Conservation (phyloP, 805 yeast genomes). For the Lipomyces spencermartinsiae region DNA sequence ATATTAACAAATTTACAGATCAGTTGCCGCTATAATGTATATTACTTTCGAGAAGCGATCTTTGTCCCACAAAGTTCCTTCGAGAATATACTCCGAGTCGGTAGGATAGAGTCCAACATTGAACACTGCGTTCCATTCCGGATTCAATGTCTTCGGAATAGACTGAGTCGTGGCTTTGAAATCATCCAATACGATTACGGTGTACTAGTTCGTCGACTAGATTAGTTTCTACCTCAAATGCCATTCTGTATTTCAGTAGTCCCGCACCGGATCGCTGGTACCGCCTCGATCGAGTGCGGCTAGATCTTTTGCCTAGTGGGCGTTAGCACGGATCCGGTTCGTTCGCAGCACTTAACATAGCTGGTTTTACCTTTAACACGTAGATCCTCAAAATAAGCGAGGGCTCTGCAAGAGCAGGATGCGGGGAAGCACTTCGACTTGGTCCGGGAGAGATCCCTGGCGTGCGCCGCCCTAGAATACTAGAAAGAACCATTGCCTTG, state of each 20-base stretch:
- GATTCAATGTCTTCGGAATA: conserved; percentile 70
- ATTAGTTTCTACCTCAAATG: neutral
- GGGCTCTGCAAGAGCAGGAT: conserved; percentile 17
- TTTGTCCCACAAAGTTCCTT: conserved; percentile 44
- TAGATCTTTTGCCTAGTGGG: conserved; percentile 31
- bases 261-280: conserved; percentile 36
- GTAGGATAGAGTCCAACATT: conserved; percentile 52
- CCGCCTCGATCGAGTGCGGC: conserved; percentile 34
- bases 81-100: conserved; percentile 22
- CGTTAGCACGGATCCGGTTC: neutral
- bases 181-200: conserved; percentile 41
- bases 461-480: neutral
- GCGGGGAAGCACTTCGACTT: conserved; percentile 16
- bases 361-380: conserved; percentile 19
- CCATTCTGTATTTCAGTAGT: neutral
- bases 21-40: neutral
- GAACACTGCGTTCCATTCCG: conserved; percentile 75
- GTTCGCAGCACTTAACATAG: too few species aligned
- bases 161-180: conserved; percentile 55
- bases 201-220: conserved; percentile 32
- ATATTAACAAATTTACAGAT: neutral
- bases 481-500: neutral
- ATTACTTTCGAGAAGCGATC: conserved; percentile 40
- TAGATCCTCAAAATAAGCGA: conserved; percentile 18
- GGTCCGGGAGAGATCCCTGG: neutral